Evolutionary conservation across 2,329 filamentous ascomycete species (phyloP), one percentile per base, ranked within the genome.

Genomic region (Fusarium acutatum): DNA sequence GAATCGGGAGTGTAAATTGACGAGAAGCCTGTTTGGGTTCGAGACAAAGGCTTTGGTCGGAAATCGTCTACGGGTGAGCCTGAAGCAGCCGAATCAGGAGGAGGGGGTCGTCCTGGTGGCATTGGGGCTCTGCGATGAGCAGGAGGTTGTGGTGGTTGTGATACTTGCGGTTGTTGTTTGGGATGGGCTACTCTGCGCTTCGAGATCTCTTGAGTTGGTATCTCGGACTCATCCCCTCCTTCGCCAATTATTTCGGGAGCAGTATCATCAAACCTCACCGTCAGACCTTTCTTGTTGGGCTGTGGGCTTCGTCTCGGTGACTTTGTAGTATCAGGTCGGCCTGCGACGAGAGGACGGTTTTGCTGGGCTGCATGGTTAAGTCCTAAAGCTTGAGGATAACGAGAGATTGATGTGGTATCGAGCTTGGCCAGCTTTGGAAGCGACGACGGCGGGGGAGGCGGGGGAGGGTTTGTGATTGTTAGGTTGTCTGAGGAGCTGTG

Each of bases 161-260:
- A 28, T 18, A 17, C 15, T 46, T 38, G 60, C 17, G 24, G 38
- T 30, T 60, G 52, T 52, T 60, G 44, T 43, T 61, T 67, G 26
- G 81, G 82, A 75, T 79, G 83, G 35, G 78, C 60, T 74, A 78
- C 85, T 81, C 88, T 91, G 71, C 84, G 85, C 79, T 85, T 87
- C 10, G 90, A 91, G 61, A 97, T 92, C 79, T 96, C 93, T 26
- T 90, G 85, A 4, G 91, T 89, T 4, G 93, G 93, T 14, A 88
- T 84, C 60, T 93, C 91, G 61, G 93, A 92, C 81, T 97, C 95
- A 78, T 98, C 96, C 38, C 96, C 96, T 65, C 96, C 96, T 81
- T 96, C 92, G 52, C 96, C 96, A 78, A 98, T 98, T 70, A 97
- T 83, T 52, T 94, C 92, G 12, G 95, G 95, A 61, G 88, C 86